Conservation (phyloP, 352 stramenopile genomes). For the Phytophthora fragariaefolia region DNA sequence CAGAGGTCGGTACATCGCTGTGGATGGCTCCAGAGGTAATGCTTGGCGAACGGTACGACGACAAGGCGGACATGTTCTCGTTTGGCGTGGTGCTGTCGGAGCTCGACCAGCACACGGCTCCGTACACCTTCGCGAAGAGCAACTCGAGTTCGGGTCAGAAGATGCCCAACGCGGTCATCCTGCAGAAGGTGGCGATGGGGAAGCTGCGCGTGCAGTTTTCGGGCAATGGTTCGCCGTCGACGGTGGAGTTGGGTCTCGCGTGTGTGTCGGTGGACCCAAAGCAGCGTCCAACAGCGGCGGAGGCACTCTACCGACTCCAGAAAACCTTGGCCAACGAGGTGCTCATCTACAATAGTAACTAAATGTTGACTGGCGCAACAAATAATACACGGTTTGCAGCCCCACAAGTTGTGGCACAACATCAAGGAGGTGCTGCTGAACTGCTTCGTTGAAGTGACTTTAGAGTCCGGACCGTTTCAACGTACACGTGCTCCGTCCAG, state of each 20-base stretch:
- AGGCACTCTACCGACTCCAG: slow-evolving; percentile 42
- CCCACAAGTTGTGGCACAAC: too few species aligned
- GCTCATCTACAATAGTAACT: too few species aligned
- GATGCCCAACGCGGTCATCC: slow-evolving; percentile 34
- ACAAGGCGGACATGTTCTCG: slow-evolving; percentile 41
- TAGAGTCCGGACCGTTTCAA: slow-evolving; percentile 25
- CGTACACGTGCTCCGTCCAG: slow-evolving; percentile 20
- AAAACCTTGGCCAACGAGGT: slow-evolving; percentile 24
- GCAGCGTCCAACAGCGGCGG: slow-evolving; percentile 34
- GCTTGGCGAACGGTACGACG: slow-evolving; percentile 38
- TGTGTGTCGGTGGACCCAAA: slow-evolving; percentile 44
- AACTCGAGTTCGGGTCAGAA: slow-evolving; percentile 6
- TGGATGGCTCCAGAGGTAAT: slow-evolving; percentile 53
- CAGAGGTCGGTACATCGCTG: slow-evolving; percentile 41
- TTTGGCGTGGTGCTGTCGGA: slow-evolving; percentile 48
- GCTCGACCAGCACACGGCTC: slow-evolving; percentile 44
- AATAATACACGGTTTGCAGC: neutral
- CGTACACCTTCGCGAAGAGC: slow-evolving; percentile 40
- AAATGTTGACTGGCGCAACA: too few species aligned
- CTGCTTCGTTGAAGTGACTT: neutral
- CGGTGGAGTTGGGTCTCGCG: slow-evolving; percentile 30
- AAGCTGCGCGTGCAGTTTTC: slow-evolving; percentile 45
- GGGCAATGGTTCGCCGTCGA: slow-evolving; percentile 2
- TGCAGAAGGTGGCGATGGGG: slow-evolving; percentile 49
- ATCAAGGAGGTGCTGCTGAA: neutral